Evolutionary conservation across 768 basidiomycete species (phyloP).

Genomic region (Pisolithus microcarpus): DNA sequence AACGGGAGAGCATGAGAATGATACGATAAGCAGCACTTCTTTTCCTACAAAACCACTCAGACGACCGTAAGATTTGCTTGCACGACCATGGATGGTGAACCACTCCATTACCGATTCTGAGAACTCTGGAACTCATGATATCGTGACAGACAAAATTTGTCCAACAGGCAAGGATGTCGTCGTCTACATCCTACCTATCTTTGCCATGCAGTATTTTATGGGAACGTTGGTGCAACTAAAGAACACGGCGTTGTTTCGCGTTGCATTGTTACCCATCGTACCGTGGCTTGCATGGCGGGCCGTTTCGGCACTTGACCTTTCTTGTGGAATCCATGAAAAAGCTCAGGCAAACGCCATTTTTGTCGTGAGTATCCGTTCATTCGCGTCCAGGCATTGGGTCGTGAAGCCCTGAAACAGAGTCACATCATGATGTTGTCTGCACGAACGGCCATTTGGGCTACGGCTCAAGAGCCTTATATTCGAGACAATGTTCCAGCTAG

Average conservation of each 20-base stretch:
- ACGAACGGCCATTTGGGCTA: conserved; percentile 17
- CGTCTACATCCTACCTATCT: conserved; percentile 35
- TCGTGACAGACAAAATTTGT: neutral
- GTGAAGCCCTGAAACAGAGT: conserved; percentile 2
- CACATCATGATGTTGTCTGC: conserved; percentile 10
- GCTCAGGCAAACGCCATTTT: conserved; percentile 11
- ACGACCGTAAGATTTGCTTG: neutral
- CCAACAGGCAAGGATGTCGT: conserved; percentile 20
- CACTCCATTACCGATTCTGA: neutral
- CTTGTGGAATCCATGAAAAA: conserved; percentile 11
- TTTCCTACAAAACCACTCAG: neutral
- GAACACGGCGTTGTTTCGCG: conserved; percentile 35
- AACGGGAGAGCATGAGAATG: too few relatives aligned
- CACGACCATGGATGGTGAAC: too few relatives aligned
- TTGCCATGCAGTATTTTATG: conserved; percentile 43
- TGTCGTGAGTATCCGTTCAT: conserved; percentile 11
- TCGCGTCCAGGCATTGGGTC: neutral
- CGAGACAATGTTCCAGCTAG: conserved; percentile 5
- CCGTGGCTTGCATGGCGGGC: conserved; percentile 40
- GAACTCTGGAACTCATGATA: conserved; percentile 1
- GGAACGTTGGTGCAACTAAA: conserved; percentile 47
- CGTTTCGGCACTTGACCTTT: conserved; percentile 17
- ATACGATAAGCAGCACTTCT: too few relatives aligned
- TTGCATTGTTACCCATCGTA: conserved; percentile 43
- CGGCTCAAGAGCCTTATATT: conserved; percentile 10